Evolutionary conservation across 345 rosid genomes (phyloP).

Genomic region (Boechera divaricarpa): DNA sequence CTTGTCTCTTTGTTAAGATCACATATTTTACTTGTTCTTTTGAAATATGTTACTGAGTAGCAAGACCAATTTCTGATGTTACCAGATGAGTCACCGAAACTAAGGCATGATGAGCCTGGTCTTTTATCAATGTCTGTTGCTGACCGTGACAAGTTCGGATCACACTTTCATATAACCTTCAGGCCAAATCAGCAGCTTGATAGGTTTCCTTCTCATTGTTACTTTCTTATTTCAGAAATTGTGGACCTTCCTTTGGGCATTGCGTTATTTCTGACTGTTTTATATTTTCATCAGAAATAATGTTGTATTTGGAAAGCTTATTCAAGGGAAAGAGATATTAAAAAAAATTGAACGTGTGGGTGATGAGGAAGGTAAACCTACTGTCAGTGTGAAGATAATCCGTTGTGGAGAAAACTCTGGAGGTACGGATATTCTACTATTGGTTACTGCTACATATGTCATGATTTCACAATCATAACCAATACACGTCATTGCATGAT

Average conservation of each 20-base stretch:
- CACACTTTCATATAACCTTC: conserved; percentile 85
- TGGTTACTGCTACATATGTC: conserved; percentile 11
- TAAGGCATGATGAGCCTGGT: conserved; percentile 85
- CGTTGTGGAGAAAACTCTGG: conserved; percentile 80
- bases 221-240: conserved; percentile 13
- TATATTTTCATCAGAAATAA: conserved; percentile 56
- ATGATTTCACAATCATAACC: neutral
- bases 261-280: conserved; percentile 17
- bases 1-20: neutral
- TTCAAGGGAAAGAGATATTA: conserved; percentile 76
- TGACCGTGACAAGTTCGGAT: conserved; percentile 83
- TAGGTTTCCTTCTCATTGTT: conserved; percentile 50
- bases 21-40: conserved; percentile 1
- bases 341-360: conserved; percentile 85
- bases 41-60: conserved; percentile 8
- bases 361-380: conserved; percentile 79
- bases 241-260: conserved; percentile 2
- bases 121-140: conserved; percentile 82
- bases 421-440: conserved; percentile 47
- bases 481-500: conserved; percentile 26
- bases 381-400: conserved; percentile 90
- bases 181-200: conserved; percentile 81
- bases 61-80: conserved; percentile 38
- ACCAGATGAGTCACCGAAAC: conserved; percentile 84
- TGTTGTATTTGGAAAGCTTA: conserved; percentile 92